Conservation (phyloP, 352 stramenopile species). For the Elongisporangium prolatum region DNA sequence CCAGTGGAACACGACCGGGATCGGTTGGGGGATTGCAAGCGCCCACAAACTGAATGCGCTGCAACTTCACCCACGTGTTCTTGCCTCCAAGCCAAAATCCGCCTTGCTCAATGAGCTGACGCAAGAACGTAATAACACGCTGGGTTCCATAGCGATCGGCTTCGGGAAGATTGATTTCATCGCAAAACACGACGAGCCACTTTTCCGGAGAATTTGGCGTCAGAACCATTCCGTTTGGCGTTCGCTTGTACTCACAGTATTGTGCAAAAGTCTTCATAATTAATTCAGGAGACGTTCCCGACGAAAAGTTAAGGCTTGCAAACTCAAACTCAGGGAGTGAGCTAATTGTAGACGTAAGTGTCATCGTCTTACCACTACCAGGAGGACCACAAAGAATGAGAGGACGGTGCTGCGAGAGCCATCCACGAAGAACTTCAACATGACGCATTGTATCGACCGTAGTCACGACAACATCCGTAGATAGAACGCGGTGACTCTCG, state of each 20-base stretch:
- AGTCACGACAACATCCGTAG: slow-evolving; percentile 98
- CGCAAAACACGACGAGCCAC: slow-evolving; percentile 99
- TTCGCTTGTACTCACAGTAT: slow-evolving; percentile 99
- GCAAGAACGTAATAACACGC: slow-evolving; percentile 98
- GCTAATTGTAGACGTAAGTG: slow-evolving; percentile 96
- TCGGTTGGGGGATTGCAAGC: slow-evolving; percentile 99
- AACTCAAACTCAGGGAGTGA: slow-evolving; percentile 98
- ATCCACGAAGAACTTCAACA: slow-evolving; percentile 96
- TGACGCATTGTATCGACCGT: slow-evolving; percentile 99
- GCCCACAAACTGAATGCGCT: slow-evolving; percentile 95
- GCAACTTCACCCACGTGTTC: slow-evolving; percentile 88
- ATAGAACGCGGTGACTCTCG: slow-evolving; percentile 95
- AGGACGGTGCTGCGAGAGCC: slow-evolving; percentile 95
- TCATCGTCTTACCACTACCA: slow-evolving; percentile 99
- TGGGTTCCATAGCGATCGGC: slow-evolving; percentile 99
- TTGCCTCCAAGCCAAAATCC: slow-evolving; percentile 88
- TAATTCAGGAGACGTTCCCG: slow-evolving; percentile 96
- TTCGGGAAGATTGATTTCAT: slow-evolving; percentile 99
- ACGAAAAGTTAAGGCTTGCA: slow-evolving; percentile 99
- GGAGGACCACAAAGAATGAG: slow-evolving; percentile 98
- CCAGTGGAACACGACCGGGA: slow-evolving; percentile 96
- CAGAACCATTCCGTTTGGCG: slow-evolving; percentile 95
- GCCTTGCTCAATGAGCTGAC: slow-evolving; percentile 97
- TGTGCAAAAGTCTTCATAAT: slow-evolving; percentile 99
- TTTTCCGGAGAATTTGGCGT: slow-evolving; percentile 92